A percentile compares a stretch with the other conserved stretches of the same genome.
Evolutionary conservation across 1,139 yeast genomes (phyloP).

Genomic region (Yamadazyma buinensis): DNA sequence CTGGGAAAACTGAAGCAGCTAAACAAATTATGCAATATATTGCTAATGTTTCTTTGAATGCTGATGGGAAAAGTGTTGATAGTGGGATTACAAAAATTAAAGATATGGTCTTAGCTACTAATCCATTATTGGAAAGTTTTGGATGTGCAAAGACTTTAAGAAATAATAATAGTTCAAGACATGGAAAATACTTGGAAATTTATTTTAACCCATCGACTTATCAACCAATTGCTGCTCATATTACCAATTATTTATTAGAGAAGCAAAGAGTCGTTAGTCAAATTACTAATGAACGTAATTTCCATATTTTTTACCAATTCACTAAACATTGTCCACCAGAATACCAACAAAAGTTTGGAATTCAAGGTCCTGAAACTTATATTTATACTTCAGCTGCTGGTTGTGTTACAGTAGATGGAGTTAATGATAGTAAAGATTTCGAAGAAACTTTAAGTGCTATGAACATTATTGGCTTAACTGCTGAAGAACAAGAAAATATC

Average conservation of each 20-base stretch:
- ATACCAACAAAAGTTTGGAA: slow-evolving; percentile 80
- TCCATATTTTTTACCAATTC: slow-evolving; percentile 95
- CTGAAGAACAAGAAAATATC: slow-evolving; percentile 84
- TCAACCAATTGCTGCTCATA: slow-evolving; percentile 93
- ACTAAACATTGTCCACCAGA: slow-evolving; percentile 86
- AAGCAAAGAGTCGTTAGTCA: slow-evolving; percentile 96
- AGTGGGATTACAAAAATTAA: slow-evolving; percentile 73
- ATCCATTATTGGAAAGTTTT: slow-evolving; percentile 92
- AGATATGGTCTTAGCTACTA: slow-evolving; percentile 97
- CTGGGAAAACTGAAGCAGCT: slow-evolving; percentile 99
- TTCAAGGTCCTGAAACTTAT: slow-evolving; percentile 92
- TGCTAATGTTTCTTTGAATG: slow-evolving; percentile 67
- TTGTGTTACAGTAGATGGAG: slow-evolving; percentile 81
- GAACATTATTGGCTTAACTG: slow-evolving; percentile 78
- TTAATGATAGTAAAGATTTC: slow-evolving; percentile 79
- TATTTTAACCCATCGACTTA: slow-evolving; percentile 68
- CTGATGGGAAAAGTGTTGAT: slow-evolving; percentile 36
- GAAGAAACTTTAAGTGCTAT: slow-evolving; percentile 81
- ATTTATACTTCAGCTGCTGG: slow-evolving; percentile 83
- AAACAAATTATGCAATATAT: slow-evolving; percentile 98
- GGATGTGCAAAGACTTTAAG: slow-evolving; percentile 98
- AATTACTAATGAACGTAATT: slow-evolving; percentile 87
- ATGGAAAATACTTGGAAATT: slow-evolving; percentile 94
- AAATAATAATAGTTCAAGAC: slow-evolving; percentile 95
- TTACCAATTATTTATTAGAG: slow-evolving; percentile 90